phyloP scores from a whole-genome alignment of 1,139 yeast genomes.

The Tardiomyces digboiensis region DNA sequence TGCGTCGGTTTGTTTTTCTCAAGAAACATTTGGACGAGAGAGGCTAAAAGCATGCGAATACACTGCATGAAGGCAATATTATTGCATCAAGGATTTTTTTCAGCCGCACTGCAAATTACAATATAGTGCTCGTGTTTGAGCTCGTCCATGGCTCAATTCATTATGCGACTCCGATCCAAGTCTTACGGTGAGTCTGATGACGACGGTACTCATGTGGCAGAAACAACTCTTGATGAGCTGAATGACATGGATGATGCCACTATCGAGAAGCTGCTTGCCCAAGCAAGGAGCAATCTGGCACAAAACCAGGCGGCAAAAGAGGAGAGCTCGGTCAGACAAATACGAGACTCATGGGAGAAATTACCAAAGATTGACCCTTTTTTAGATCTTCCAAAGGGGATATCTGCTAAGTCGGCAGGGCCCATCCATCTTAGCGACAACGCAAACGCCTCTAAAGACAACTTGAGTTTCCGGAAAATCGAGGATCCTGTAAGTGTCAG shows the following conservation, averaged over 20 bases:
- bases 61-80: no score
- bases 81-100: no score
- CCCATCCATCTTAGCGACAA: slow-evolving; percentile 5
- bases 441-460: slow-evolving; percentile 13
- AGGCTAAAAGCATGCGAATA: no score
- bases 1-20: no score
- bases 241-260: background rate
- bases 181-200: background rate
- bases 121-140: no score
- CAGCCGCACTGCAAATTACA: no score
- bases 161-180: background rate
- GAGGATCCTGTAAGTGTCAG: slow-evolving; percentile 41
- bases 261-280: slow-evolving; percentile 14
- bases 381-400: slow-evolving; percentile 3
- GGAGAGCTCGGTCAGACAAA: slow-evolving; percentile 7
- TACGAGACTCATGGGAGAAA: slow-evolving; percentile 10
- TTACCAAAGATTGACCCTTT: slow-evolving; percentile 19
- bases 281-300: slow-evolving; percentile 14
- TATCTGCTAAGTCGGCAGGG: slow-evolving; percentile 3
- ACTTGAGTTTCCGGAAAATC: slow-evolving; percentile 25
- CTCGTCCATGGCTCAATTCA: no score
- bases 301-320: background rate
- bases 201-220: background rate
- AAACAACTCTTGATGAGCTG: background rate
- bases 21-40: no score